These are phyloP conservation scores for Solanum ahanhuiri DNA, from an alignment of 257 asterid species.

Conservation along the genomic window DNA sequence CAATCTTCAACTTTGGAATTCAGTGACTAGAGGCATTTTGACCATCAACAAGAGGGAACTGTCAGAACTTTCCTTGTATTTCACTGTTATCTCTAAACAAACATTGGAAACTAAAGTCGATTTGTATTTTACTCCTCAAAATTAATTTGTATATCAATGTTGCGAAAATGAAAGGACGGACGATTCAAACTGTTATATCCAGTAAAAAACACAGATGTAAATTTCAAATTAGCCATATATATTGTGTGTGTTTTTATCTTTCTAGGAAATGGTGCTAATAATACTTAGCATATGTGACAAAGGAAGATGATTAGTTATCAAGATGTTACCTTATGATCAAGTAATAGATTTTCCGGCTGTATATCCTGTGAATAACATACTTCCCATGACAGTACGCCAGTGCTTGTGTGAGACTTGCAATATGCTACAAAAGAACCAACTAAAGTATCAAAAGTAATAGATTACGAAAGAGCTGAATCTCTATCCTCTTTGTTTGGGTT, in stretches of 20 bases:
- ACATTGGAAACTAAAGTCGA: neutral
- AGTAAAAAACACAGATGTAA: neutral
- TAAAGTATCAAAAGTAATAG: neutral
- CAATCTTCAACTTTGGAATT: neutral
- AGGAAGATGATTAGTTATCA: neutral
- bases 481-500: neutral
- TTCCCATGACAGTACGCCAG: constrained; percentile 45
- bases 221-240: neutral
- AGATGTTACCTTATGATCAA: constrained; percentile 82
- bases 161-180: neutral
- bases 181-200: neutral
- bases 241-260: neutral
- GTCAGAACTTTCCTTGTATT: neutral
- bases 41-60: neutral
- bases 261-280: neutral
- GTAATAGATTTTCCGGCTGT: constrained; percentile 87
- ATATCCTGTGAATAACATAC: constrained; percentile 95
- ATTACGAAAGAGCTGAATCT: neutral
- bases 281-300: neutral
- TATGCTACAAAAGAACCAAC: constrained; percentile 31
- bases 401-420: constrained; percentile 71
- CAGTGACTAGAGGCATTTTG: neutral
- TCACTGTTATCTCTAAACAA: neutral
- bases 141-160: neutral
- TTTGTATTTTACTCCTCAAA: neutral